phyloP scores from a whole-genome alignment of 352 stramenopile species.

The Phytophthora sp. region DNA sequence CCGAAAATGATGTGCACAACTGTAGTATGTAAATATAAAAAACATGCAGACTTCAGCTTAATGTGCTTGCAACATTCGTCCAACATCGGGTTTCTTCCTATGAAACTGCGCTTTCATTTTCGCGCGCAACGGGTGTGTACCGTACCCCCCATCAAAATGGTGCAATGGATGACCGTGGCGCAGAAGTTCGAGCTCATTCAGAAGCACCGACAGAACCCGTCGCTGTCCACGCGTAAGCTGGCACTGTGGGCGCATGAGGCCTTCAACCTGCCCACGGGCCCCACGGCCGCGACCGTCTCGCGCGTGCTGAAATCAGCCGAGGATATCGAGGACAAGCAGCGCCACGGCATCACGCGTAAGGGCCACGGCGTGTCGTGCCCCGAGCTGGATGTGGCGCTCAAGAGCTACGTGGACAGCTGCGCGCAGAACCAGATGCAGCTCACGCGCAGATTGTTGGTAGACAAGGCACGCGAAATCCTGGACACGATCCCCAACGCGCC shows the following conservation, averaged over 20 bases:
- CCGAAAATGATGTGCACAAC: no score
- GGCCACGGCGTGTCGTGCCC: conserved; percentile 36
- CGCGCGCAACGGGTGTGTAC: conserved; percentile 13
- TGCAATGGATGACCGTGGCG: conserved; percentile 42
- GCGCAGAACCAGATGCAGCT: conserved; percentile 26
- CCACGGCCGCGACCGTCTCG: conserved; percentile 32
- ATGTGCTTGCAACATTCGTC: no score
- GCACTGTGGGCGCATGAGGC: conserved; percentile 34
- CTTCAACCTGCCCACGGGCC: conserved; percentile 33
- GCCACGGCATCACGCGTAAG: conserved; percentile 32
- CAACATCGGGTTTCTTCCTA: not conserved
- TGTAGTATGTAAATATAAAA: no score
- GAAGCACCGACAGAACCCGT: conserved; percentile 36
- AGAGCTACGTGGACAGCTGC: conserved; percentile 30
- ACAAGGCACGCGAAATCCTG: conserved; percentile 34
- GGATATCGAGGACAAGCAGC: conserved; percentile 40
- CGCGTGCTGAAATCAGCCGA: conserved; percentile 34
- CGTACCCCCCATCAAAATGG: conserved; percentile 32
- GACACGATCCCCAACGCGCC: conserved; percentile 27
- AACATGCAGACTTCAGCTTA: no score
- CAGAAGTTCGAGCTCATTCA: conserved; percentile 45
- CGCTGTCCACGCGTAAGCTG: conserved; percentile 30
- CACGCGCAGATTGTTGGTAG: conserved; percentile 27
- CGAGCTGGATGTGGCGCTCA: conserved; percentile 27
- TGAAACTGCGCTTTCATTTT: conserved; percentile 6